phyloP scores from a whole-genome alignment of 2,329 filamentous ascomycete genomes.

The Raffaelea albimanens region DNA sequence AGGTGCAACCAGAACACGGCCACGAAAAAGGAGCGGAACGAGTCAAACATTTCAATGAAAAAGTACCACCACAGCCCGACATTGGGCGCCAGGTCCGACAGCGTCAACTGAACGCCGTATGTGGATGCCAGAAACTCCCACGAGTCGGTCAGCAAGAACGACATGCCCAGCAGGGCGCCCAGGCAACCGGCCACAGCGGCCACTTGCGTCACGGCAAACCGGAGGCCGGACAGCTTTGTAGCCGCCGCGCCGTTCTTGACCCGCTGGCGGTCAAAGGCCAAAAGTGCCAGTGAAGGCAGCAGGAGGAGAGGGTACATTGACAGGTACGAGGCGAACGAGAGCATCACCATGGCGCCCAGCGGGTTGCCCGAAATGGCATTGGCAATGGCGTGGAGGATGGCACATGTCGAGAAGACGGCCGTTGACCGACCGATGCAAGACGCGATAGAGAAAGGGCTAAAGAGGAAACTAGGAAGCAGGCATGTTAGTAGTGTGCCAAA shows the following conservation, averaged over 20 bases:
- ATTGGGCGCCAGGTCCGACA: conserved; percentile 90
- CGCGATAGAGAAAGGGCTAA: conserved; percentile 89
- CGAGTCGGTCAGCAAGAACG: conserved; percentile 64
- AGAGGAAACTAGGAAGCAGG: conserved; percentile 62
- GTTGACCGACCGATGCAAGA: conserved; percentile 87
- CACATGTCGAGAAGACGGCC: conserved; percentile 78
- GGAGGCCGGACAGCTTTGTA: conserved; percentile 10
- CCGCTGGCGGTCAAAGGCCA: conserved; percentile 63
- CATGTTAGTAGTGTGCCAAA: no score
- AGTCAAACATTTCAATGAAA: conserved; percentile 99
- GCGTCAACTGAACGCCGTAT: conserved; percentile 83
- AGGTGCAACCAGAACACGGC: conserved; percentile 97
- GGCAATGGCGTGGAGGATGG: conserved; percentile 73
- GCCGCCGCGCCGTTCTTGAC: background rate
- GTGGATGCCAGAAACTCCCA: conserved; percentile 85
- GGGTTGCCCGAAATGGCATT: conserved; percentile 68
- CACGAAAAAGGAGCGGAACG: conserved; percentile 92
- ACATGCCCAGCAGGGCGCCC: conserved; percentile 58
- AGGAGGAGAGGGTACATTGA: conserved; percentile 87
- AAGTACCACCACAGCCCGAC: conserved; percentile 99
- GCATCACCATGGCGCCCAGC: conserved; percentile 69
- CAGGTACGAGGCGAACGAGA: conserved; percentile 82
- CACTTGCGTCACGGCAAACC: conserved; percentile 47
- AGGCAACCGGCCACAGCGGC: conserved; percentile 44
- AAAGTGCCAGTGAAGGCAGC: conserved; percentile 69